Percentiles rank a stretch among this genome's conserved stretches.
phyloP scores from a whole-genome alignment of 306 rosid species.

The Cotoneaster glaucophyllus region DNA sequence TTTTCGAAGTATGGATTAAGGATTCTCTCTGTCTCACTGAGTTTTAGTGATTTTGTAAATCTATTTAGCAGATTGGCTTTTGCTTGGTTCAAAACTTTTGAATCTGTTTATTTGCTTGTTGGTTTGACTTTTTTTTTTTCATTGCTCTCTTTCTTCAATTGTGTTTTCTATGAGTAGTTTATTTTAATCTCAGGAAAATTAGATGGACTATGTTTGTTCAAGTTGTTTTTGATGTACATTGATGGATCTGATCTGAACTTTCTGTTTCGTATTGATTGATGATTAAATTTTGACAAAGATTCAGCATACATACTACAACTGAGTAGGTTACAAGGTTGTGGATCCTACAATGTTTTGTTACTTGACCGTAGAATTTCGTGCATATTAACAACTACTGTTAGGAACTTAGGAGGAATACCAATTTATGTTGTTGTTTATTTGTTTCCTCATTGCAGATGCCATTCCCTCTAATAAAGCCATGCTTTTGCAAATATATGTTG shows the following conservation, averaged over 20 bases:
- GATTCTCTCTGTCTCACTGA: neutral
- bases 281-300: neutral
- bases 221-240: neutral
- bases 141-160: neutral
- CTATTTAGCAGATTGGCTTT: neutral
- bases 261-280: neutral
- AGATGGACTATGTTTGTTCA: neutral
- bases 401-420: neutral
- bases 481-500: constrained; percentile 72
- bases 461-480: constrained; percentile 73
- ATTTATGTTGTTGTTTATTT: neutral
- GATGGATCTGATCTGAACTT: neutral
- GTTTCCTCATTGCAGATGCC: constrained; percentile 54
- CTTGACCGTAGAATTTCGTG: neutral
- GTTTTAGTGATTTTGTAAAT: neutral
- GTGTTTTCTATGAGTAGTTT: neutral
- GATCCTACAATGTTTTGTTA: neutral
- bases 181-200: neutral
- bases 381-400: neutral
- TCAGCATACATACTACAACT: neutral
- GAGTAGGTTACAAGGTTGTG: neutral
- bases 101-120: neutral
- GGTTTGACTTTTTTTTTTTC: neutral
- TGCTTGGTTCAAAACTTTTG: neutral
- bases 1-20: neutral